Evolutionary conservation across 2,329 filamentous ascomycete species (phyloP).

Genomic region (Epicoccum sorghinum): DNA sequence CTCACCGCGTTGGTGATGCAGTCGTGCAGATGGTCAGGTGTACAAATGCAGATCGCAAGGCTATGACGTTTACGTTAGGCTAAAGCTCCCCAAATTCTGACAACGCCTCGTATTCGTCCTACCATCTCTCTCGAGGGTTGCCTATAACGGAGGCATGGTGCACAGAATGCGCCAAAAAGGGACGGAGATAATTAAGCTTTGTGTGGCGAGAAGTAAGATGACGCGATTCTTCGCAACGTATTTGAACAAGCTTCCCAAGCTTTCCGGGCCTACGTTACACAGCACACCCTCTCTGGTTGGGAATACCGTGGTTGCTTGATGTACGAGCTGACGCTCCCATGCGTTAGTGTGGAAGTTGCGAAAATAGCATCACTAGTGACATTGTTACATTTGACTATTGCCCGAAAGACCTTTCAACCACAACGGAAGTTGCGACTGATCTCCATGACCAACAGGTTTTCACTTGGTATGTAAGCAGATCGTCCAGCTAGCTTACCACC

Average conservation of each 20-base stretch:
- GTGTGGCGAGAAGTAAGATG: background rate
- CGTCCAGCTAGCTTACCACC: too few species aligned
- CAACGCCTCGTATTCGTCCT: slow-evolving; percentile 10
- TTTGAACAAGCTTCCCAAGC: slow-evolving; percentile 4
- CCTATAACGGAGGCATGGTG: background rate
- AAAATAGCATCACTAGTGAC: too few species aligned
- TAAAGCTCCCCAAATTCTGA: slow-evolving; percentile 10
- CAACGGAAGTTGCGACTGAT: too few species aligned
- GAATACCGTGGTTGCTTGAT: background rate
- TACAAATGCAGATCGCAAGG: slow-evolving; percentile 10
- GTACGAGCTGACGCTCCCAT: too few species aligned
- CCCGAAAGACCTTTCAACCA: too few species aligned
- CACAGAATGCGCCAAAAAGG: background rate
- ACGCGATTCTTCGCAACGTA: background rate
- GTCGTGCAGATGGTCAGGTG: slow-evolving; percentile 12
- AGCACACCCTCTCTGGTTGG: background rate
- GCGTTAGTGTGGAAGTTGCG: too few species aligned
- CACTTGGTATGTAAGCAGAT: too few species aligned
- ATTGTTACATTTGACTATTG: too few species aligned
- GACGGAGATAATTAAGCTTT: background rate
- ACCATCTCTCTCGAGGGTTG: background rate
- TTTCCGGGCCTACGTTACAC: background rate
- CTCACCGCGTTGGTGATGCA: background rate
- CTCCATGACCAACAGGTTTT: too few species aligned
- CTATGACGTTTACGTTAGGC: slow-evolving; percentile 13